phyloP scores from a whole-genome alignment of 768 basidiomycete species.

The Gelatoporia subvermispora region DNA sequence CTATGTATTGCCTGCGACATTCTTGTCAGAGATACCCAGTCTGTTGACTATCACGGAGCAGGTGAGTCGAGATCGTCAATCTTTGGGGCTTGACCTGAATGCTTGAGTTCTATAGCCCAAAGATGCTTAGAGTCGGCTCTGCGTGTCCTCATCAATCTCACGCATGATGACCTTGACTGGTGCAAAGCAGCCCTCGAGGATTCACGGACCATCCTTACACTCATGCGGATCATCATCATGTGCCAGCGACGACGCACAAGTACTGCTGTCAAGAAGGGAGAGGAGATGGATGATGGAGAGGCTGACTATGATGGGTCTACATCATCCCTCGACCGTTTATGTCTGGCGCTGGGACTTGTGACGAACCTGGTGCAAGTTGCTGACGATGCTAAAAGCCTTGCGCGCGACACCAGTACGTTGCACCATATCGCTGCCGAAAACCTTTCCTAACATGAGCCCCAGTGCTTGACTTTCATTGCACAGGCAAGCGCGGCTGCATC shows the following conservation, averaged over 20 bases:
- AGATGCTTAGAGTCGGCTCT: constrained; percentile 54
- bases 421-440: not conserved
- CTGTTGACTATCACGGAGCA: constrained; percentile 4
- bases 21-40: constrained; percentile 20
- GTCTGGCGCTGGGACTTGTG: constrained; percentile 68
- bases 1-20: constrained; percentile 49
- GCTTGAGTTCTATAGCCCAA: constrained; percentile 24
- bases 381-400: constrained; percentile 40
- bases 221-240: constrained; percentile 42
- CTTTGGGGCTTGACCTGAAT: not conserved
- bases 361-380: constrained; percentile 69
- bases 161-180: constrained; percentile 59
- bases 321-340: constrained; percentile 61
- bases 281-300: constrained; percentile 10
- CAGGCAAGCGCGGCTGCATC: constrained; percentile 45
- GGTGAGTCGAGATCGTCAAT: constrained; percentile 7
- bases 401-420: constrained; percentile 47
- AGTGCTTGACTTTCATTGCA: constrained; percentile 53
- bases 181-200: constrained; percentile 44
- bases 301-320: constrained; percentile 25
- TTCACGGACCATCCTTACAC: constrained; percentile 40
- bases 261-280: constrained; percentile 13
- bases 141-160: constrained; percentile 67
- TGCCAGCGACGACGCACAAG: constrained; percentile 26
- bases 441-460: not conserved